A percentile compares a stretch with the other conserved stretches of the same genome.
phyloP scores from a whole-genome alignment of 441 rosid genomes.

The Populus hybrid region DNA sequence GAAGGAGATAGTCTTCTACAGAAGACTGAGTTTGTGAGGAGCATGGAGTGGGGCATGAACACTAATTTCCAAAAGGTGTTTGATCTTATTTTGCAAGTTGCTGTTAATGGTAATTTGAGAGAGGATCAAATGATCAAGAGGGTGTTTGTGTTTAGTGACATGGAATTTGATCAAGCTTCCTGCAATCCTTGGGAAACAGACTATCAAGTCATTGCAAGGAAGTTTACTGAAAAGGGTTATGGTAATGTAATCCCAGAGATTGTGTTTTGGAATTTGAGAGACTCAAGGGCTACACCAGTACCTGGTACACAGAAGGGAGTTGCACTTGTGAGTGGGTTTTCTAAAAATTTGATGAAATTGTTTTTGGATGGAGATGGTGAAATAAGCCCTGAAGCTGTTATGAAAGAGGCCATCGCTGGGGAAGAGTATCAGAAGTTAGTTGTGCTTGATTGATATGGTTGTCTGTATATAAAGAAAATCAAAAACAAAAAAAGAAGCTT shows the following conservation, averaged over 20 bases:
- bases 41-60: constrained; percentile 19
- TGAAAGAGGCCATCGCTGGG: constrained; percentile 45
- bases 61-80: constrained; percentile 30
- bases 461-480: not conserved
- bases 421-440: constrained; percentile 40
- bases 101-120: constrained; percentile 21
- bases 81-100: constrained; percentile 25
- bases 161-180: constrained; percentile 49
- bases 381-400: constrained; percentile 29
- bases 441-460: constrained; percentile 30
- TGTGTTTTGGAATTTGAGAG: constrained; percentile 62
- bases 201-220: constrained; percentile 34
- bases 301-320: constrained; percentile 36
- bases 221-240: constrained; percentile 40
- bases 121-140: constrained; percentile 30
- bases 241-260: constrained; percentile 45
- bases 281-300: constrained; percentile 56
- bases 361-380: constrained; percentile 42
- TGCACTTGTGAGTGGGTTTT: constrained; percentile 58
- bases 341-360: constrained; percentile 53
- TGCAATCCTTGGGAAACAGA: constrained; percentile 42
- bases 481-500: not conserved
- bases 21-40: constrained; percentile 34
- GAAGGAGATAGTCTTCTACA: constrained; percentile 34
- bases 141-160: constrained; percentile 30